phyloP scores from a whole-genome alignment of 2,329 filamentous ascomycete genomes.

The Alternaria alternata region DNA sequence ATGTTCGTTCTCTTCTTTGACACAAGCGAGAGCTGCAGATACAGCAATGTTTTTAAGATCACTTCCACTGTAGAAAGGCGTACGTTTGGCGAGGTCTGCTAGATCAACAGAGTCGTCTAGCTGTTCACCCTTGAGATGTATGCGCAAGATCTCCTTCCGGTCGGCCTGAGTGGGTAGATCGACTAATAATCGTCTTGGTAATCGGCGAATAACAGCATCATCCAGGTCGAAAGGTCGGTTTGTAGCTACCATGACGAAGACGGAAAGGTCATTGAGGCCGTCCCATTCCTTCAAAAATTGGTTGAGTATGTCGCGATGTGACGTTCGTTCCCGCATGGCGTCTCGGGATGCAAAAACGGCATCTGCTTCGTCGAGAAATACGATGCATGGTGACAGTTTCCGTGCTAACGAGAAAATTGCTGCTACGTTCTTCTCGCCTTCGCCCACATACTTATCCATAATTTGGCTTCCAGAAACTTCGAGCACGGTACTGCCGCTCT shows the following conservation, averaged over 20 bases:
- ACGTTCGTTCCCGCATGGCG: constrained; percentile 69
- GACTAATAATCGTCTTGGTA: constrained; percentile 76
- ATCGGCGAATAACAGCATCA: constrained; percentile 79
- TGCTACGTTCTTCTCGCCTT: constrained; percentile 92
- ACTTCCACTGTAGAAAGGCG: constrained; percentile 81
- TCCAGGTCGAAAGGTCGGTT: constrained; percentile 96
- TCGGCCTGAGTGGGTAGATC: constrained; percentile 74
- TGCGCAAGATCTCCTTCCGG: constrained; percentile 72
- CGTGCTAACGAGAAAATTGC: constrained; percentile 91
- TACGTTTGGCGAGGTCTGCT: constrained; percentile 68
- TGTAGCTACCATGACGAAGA: constrained; percentile 98
- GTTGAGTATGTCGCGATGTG: constrained; percentile 90
- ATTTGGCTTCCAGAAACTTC: constrained; percentile 91
- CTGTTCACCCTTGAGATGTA: constrained; percentile 74
- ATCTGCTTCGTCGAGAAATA: constrained; percentile 98
- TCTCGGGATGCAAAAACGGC: constrained; percentile 84
- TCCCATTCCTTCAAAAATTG: constrained; percentile 98
- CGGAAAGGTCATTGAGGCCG: constrained; percentile 80
- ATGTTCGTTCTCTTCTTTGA: constrained; percentile 73
- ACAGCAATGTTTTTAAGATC: constrained; percentile 86
- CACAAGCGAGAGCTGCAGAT: constrained; percentile 78
- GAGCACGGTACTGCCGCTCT: constrained; percentile 73
- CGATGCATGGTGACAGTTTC: constrained; percentile 88
- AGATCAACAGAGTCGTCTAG: constrained; percentile 70
- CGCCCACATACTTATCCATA: constrained; percentile 95